Conservation (phyloP, 2,329 filamentous ascomycete species). For the Exophiala sideris region DNA sequence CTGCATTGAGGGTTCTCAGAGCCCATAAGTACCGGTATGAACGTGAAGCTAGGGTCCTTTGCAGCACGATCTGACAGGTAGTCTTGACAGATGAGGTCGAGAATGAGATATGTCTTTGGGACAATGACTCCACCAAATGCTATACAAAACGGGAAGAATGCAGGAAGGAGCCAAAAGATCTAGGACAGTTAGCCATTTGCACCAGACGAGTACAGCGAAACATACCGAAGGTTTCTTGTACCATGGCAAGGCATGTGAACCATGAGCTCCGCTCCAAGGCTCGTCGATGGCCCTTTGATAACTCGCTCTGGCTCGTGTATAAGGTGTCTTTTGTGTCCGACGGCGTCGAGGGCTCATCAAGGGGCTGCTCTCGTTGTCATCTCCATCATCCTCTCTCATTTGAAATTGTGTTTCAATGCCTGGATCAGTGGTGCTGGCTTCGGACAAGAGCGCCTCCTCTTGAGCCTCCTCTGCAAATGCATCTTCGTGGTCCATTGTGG, state of each 20-base stretch:
- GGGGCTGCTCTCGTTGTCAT: conserved; percentile 31
- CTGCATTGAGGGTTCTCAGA: conserved; percentile 75
- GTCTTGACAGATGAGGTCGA: conserved; percentile 76
- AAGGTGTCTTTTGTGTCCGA: conserved; percentile 9
- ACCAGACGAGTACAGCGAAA: background rate
- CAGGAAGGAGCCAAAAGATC: conserved; percentile 79
- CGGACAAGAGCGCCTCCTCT: conserved; percentile 28
- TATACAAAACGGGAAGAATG: conserved; percentile 76
- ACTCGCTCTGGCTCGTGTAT: conserved; percentile 18
- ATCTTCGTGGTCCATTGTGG: conserved; percentile 35
- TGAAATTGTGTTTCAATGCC: conserved; percentile 13
- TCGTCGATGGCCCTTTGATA: conserved; percentile 26
- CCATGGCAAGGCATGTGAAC: conserved; percentile 37
- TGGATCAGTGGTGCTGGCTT: conserved; percentile 1
- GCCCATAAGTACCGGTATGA: conserved; percentile 64
- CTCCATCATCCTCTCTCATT: conserved; percentile 23
- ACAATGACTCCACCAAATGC: conserved; percentile 84
- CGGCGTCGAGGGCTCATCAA: conserved; percentile 25
- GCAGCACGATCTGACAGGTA: conserved; percentile 70
- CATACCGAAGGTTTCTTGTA: conserved; percentile 52
- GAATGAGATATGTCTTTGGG: conserved; percentile 81
- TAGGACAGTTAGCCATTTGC: conserved; percentile 33
- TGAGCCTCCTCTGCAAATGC: conserved; percentile 34
- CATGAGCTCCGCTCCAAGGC: conserved; percentile 37
- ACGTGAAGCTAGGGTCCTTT: conserved; percentile 57